Percentiles rank a stretch among this genome's conserved stretches.
Evolutionary conservation across 2,329 filamentous ascomycete genomes (phyloP).

Genomic region (Fusarium musae): DNA sequence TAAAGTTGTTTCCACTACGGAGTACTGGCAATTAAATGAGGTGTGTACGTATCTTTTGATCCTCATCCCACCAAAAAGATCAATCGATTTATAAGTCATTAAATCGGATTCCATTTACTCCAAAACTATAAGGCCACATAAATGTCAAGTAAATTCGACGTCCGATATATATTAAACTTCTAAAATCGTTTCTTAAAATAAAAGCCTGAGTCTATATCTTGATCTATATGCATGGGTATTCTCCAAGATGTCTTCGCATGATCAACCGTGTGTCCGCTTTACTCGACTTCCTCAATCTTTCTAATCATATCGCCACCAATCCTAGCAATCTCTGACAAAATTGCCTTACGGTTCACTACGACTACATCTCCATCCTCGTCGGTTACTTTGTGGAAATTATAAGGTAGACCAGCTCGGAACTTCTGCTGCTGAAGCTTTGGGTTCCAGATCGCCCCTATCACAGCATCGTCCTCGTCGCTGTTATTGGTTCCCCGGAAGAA

Average conservation of each 20-base stretch:
- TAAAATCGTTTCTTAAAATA: background rate
- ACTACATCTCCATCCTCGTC: slow-evolving; percentile 61
- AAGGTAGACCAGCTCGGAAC: slow-evolving; percentile 78
- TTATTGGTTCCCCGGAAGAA: slow-evolving; percentile 77
- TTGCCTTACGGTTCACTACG: slow-evolving; percentile 72
- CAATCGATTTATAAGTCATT: background rate
- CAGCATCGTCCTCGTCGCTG: slow-evolving; percentile 55
- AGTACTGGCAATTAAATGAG: background rate
- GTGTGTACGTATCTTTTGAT: slow-evolving; percentile 24
- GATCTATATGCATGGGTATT: slow-evolving; percentile 31
- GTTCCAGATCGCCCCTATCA: slow-evolving; percentile 70
- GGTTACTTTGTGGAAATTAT: slow-evolving; percentile 58
- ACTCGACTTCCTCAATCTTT: slow-evolving; percentile 65
- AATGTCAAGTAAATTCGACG: background rate
- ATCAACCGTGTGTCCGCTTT: background rate
- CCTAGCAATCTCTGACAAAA: slow-evolving; percentile 78
- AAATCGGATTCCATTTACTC: background rate
- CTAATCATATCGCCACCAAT: slow-evolving; percentile 75
- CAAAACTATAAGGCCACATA: background rate
- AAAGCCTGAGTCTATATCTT: slow-evolving; percentile 10
- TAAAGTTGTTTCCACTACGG: slow-evolving; percentile 40
- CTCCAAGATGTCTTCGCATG: slow-evolving; percentile 1
- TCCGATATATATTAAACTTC: background rate
- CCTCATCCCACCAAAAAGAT: background rate
- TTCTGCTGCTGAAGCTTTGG: slow-evolving; percentile 63